Base-by-base conservation (phyloP, 208 protist genomes). In the Crithidia acanthocephali region DNA sequence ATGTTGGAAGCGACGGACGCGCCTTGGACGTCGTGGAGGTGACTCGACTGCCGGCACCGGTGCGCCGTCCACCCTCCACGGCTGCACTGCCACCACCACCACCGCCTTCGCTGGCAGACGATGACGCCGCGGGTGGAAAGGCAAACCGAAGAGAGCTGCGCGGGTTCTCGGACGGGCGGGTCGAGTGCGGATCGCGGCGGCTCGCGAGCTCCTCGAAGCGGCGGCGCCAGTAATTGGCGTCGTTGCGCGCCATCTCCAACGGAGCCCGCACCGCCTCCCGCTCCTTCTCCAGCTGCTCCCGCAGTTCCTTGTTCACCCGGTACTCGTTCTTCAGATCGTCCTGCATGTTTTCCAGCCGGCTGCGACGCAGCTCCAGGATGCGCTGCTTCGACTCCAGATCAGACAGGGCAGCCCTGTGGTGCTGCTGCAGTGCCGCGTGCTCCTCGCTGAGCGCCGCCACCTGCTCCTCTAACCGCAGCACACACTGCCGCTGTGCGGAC, bases 271-370 rank as follows among this genome's bases (percentile, higher is more conserved):
- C 48, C 25, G 33, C 68, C 22, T 75, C 66, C 32, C 79, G 73
- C 61, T 91, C 87, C 42, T 80, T 68, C 35, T 90, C 80, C 0
- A 90, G 58, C 1, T 61, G 74, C 71, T 82, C 66, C 20, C 80
- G 81, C 27, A 95, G 73, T 42, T 89, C 81, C 42, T 79, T 50
- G 55, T 81, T 87, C 20, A 62, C 59, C 28, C 66, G 52, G 53
- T 76, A 78, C 74, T 90, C 92, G 20, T 91, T 73, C 66, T 82
- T 60, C 55, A 97, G 73, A 5, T 80, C 81, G 51, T 76, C 62
- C 44, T 90, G 86, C n/a, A 97, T 73, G 37, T 68, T 84, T 47
- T 91, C 88, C 48, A 97, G 85, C 47, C 87, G 90, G 35, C 86
- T 74, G 35, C 93, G 81, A 15, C 90, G 90, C 23, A 94, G 80